These are phyloP conservation scores for Immersiporthe knoxdaviesiana DNA, from an alignment of 2,329 filamentous ascomycete species.

Conservation along the genomic window DNA sequence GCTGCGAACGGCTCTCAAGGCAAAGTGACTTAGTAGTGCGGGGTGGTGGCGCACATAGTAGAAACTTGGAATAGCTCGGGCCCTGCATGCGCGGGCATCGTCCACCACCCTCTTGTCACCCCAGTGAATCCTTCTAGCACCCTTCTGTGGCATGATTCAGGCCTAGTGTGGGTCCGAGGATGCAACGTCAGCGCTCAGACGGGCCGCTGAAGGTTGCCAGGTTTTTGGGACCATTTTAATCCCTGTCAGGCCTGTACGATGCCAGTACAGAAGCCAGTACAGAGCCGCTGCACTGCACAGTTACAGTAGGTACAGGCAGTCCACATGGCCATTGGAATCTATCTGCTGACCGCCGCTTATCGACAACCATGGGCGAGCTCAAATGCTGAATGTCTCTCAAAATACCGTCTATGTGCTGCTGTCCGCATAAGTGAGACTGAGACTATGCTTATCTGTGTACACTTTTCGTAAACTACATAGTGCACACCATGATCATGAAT, in stretches of 20 bases:
- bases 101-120: not conserved
- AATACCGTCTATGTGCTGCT: not conserved
- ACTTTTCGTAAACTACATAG: not conserved
- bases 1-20: not conserved
- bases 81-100: slow-evolving; percentile 1
- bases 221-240: not conserved
- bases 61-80: not conserved
- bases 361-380: not conserved
- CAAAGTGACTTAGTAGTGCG: not conserved
- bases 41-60: not conserved
- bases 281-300: too few relatives aligned
- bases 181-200: not conserved
- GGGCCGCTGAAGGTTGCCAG: not conserved
- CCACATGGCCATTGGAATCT: not conserved
- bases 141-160: not conserved
- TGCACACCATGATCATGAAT: too few relatives aligned
- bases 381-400: not conserved
- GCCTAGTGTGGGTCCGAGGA: not conserved
- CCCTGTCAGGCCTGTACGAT: not conserved
- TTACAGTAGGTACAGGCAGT: not conserved
- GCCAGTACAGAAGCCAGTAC: not conserved
- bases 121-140: not conserved
- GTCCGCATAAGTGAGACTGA: too few relatives aligned
- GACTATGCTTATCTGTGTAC: not conserved
- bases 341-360: not conserved